phyloP scores from a whole-genome alignment of 2,329 filamentous ascomycete species.

The Alternaria sp. region DNA sequence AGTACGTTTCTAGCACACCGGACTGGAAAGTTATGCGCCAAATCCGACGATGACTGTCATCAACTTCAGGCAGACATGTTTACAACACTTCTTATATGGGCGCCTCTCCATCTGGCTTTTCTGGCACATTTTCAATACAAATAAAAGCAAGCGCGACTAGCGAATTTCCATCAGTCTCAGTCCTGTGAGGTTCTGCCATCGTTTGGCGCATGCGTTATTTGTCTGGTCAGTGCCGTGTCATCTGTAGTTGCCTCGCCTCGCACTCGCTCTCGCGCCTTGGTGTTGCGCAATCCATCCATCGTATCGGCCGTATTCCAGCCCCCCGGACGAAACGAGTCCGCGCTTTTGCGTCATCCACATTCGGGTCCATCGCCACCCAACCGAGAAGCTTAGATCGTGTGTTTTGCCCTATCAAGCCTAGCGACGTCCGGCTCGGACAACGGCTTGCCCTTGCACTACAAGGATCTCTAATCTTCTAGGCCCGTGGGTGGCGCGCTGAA shows the following conservation, averaged over 20 bases:
- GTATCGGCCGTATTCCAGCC: slow-evolving; percentile 5
- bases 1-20: neutral
- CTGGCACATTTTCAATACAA: neutral
- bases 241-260: neutral
- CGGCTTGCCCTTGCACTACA: neutral
- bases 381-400: slow-evolving; percentile 1
- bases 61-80: neutral
- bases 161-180: neutral
- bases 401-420: neutral
- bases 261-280: neutral
- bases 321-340: slow-evolving; percentile 4
- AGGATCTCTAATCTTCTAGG: slow-evolving; percentile 6
- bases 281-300: neutral
- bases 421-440: neutral
- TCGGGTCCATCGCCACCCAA: neutral
- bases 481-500: slow-evolving; percentile 11
- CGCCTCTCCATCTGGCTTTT: neutral
- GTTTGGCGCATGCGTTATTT: neutral
- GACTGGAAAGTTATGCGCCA: neutral
- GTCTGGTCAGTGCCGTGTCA: neutral
- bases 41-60: neutral
- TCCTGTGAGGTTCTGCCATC: neutral
- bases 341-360: neutral
- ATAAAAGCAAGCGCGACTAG: neutral
- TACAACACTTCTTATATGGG: neutral